Evolutionary conservation across 2,329 filamentous ascomycete species (phyloP), one percentile per base, ranked within the genome.

Genomic region (Nigrospora oryzae): DNA sequence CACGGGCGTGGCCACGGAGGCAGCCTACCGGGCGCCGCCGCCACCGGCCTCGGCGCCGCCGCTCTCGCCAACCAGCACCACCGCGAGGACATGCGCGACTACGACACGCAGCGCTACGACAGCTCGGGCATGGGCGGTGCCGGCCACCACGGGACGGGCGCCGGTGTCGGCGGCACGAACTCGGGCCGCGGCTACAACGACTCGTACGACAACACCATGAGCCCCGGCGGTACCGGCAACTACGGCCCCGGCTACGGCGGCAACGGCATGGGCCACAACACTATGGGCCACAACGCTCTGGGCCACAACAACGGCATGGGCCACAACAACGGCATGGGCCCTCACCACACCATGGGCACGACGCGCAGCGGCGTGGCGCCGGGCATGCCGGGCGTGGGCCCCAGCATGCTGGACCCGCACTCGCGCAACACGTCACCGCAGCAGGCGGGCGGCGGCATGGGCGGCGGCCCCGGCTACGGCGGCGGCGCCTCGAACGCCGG

Each of bases 1-100:
- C 38, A 38, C n/a, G 49, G 44, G 11, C 51, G 40, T 31, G 46
- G 45, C 16, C 34, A 44, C 5, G 28, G n/a, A n/a, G n/a, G 23
- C 15, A 47, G 42, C 19, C n/a, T 46, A 17, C 36, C 31, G 1
- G 42, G 39, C 4, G 45, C 38, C 14, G 43, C 45, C 3, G 48
- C 43, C 15, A 47, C 48, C 2, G 51, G 51, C 12, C 46, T 45
- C 28, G 51, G 46, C 14, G 49, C 49, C 5, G 43, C 45, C 30
- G 40, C 50, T 36, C 35, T 48, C 19, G 38, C 41, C 15, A 41
- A 47, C 11, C 45, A 38, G 14, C 41, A 49, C 19, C 43, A 49
- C 5, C 42, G 43, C 34, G 37, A 46, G 4, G 38, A 46, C 14
- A n/a, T 44, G 37, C 38, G 42, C 31, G 28, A 41, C 31, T 37